Conservation (phyloP, 345 rosid species). For the Tarenaya hassleriana region DNA sequence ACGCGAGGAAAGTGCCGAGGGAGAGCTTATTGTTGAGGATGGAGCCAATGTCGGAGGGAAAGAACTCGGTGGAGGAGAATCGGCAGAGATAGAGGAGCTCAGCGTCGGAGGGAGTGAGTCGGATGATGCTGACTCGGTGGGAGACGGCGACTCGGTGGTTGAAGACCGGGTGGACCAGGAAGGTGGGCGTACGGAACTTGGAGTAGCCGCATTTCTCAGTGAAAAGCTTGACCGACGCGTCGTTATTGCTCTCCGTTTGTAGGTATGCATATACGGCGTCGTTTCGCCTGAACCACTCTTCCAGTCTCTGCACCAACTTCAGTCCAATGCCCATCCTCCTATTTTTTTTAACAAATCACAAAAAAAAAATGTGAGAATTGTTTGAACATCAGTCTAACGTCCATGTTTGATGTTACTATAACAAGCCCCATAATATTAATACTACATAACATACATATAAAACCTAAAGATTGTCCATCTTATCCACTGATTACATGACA, state of each 20-base stretch:
- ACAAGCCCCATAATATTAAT: too few species aligned
- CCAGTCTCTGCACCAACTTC: conserved; percentile 55
- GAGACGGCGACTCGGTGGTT: conserved; percentile 64
- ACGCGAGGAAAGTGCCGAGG: conserved; percentile 75
- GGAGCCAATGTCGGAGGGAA: conserved; percentile 86
- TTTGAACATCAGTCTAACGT: too few species aligned
- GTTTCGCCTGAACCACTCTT: conserved; percentile 73
- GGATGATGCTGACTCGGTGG: conserved; percentile 39
- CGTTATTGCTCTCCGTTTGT: conserved; percentile 92
- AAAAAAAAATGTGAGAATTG: not conserved
- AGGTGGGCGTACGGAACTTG: conserved; percentile 78
- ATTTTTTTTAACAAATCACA: not conserved
- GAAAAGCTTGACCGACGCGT: conserved; percentile 79
- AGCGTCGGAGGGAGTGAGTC: conserved; percentile 49
- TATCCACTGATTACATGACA: too few species aligned
- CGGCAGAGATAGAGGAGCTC: conserved; percentile 66
- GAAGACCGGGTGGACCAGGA: conserved; percentile 85
- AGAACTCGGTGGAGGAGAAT: conserved; percentile 87
- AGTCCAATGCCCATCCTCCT: conserved; percentile 94
- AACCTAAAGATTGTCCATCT: too few species aligned
- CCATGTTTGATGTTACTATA: too few species aligned
- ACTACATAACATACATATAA: too few species aligned
- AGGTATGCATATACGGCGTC: conserved; percentile 86
- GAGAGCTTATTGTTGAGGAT: conserved; percentile 66
- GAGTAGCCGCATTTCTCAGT: conserved; percentile 85